Evolutionary conservation across 2,329 filamentous ascomycete species (phyloP), one percentile per base, ranked within the genome.

Genomic region (Cladosporium cucumerinum): DNA sequence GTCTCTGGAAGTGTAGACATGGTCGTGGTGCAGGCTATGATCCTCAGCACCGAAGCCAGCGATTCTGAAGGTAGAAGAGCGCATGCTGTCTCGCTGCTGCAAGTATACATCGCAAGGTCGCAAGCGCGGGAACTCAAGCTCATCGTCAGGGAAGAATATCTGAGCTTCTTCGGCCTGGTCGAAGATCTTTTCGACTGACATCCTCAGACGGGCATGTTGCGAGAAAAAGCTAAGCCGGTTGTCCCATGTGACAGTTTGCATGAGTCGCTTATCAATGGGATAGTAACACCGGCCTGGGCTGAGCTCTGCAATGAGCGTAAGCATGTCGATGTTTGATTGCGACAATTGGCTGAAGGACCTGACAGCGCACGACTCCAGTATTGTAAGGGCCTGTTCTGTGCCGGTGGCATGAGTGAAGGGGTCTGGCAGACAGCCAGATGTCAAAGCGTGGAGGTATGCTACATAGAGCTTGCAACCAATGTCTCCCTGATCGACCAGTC

Each of bases 371-470:
- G 69, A 70, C 0, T 55, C 39, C 6, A 76, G 65, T 1, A 72
- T 70, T 1, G 30, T 21, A 2, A 76, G 57, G 2, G 73, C 69
- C 72, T 89, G 86, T 69, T 90, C 87, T 0, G 81, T 82, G 0
- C 88, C 88, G 0, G 86, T 89, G 0, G 81, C 78, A 0, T 80
- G 76, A 0, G 87, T 89, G 0, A 90, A 77, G 0, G 78, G 74
- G 69, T 90, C 88, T 0, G 85, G 82, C 0, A 89, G 39, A 0
- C 82, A 69, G 34, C 82, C 85, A 0, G 87, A 87, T 0, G 88
- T 90, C 5, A 82, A 74, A 0, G 87, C 88, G 70, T 91, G 88
- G 0, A 87, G 72, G 4, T 82, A 73, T 0, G 86, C 86, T 69
- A 72, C 16, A 46, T 66, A 70, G 0, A 74, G 62, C 55, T 70